Evolutionary conservation across 2,329 filamentous ascomycete genomes (phyloP).

Genomic region (Xylaria multiplex): DNA sequence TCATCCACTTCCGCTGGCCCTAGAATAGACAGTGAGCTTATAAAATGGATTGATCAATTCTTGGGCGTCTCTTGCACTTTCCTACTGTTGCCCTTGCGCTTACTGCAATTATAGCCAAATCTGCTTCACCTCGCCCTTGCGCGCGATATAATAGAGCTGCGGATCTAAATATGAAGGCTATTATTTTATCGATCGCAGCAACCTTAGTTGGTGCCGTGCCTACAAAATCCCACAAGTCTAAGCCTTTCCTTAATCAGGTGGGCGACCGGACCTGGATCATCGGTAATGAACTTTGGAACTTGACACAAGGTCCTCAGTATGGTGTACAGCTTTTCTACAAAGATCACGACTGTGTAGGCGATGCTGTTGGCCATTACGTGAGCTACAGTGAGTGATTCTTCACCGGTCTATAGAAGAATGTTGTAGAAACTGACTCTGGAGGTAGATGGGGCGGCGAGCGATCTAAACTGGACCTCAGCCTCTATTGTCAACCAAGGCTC

Average conservation of each 20-base stretch:
- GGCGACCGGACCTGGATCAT: conserved; percentile 47
- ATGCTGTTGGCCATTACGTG: conserved; percentile 48
- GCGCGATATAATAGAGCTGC: background rate
- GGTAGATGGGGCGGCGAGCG: conserved; percentile 57
- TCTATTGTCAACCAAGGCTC: conserved; percentile 50
- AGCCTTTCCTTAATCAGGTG: conserved; percentile 45
- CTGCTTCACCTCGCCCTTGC: background rate
- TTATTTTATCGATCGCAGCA: conserved; percentile 6
- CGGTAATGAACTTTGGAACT: conserved; percentile 48
- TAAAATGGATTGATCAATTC: background rate
- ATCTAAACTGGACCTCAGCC: conserved; percentile 60
- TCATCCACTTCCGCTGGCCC: background rate
- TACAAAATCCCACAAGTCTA: conserved; percentile 4
- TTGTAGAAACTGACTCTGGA: background rate
- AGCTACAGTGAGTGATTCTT: conserved; percentile 45
- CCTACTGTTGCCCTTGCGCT: background rate
- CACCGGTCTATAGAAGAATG: background rate
- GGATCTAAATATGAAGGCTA: conserved; percentile 11
- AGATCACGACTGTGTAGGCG: conserved; percentile 46
- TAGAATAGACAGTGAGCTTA: conserved; percentile 3
- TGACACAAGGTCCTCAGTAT: conserved; percentile 45
- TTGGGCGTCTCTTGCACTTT: background rate
- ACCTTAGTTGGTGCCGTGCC: conserved; percentile 12
- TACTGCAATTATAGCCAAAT: background rate
- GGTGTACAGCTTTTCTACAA: conserved; percentile 46